These are phyloP conservation scores for Shiraia sp. DNA, from an alignment of 2,329 filamentous ascomycete species.

Conservation along the genomic window DNA sequence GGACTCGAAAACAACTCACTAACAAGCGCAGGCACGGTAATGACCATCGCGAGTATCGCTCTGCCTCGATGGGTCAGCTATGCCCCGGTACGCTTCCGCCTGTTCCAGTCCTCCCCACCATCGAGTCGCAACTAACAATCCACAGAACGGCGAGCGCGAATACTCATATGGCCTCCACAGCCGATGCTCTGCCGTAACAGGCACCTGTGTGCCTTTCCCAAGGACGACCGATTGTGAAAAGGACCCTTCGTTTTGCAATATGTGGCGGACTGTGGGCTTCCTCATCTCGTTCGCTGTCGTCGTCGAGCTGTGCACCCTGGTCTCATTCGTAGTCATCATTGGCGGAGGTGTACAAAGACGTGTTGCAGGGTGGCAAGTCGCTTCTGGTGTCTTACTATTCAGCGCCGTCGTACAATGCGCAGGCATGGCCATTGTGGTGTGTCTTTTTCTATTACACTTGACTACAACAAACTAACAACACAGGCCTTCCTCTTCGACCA, in stretches of 20 bases:
- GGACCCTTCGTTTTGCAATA: conserved; percentile 79
- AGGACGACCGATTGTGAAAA: conserved; percentile 67
- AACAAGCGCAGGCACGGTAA: conserved; percentile 62
- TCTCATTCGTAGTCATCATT: conserved; percentile 77
- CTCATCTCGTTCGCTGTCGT: conserved; percentile 82
- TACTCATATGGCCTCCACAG: conserved; percentile 74
- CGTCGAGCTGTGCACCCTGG: conserved; percentile 78
- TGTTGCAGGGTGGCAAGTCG: conserved; percentile 79
- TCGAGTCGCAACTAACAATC: conserved; percentile 7
- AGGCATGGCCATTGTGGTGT: conserved; percentile 82
- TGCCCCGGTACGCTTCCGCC: conserved; percentile 44
- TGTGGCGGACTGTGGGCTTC: conserved; percentile 90
- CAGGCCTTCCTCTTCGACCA: conserved; percentile 84
- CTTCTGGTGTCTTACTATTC: conserved; percentile 66
- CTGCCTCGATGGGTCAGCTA: conserved; percentile 74
- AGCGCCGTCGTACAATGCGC: conserved; percentile 72
- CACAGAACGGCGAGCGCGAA: conserved; percentile 39
- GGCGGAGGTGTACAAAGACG: conserved; percentile 78
- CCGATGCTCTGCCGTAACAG: conserved; percentile 73
- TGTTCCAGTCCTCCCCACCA: neutral
- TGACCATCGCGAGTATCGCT: conserved; percentile 71
- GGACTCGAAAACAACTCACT: conserved; percentile 8
- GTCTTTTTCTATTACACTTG: conserved; percentile 38
- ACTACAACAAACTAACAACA: conserved; percentile 5
- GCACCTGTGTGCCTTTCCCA: conserved; percentile 69